A percentile compares a stretch with the other conserved stretches of the same genome.
Evolutionary conservation across 441 rosid genomes (phyloP).

Genomic region (Raphanus hybrid): DNA sequence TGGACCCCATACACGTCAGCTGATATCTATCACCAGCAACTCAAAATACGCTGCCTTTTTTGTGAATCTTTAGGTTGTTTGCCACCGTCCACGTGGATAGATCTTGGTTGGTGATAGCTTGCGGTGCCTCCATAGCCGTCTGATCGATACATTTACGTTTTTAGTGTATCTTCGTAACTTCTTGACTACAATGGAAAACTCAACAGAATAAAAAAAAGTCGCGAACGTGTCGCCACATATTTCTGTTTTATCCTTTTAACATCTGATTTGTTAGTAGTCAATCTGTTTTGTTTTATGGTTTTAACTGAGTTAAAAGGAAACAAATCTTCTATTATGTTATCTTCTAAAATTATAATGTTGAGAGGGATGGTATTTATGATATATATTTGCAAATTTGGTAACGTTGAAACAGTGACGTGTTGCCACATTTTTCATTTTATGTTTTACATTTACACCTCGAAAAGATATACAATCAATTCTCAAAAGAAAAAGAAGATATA

Average conservation of each 20-base stretch:
- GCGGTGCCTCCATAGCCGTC: slow-evolving; percentile 33
- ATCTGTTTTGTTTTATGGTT: too few relatives aligned
- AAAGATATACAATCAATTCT: too few relatives aligned
- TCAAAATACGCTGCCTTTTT: slow-evolving; percentile 32
- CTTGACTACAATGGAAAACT: too few relatives aligned
- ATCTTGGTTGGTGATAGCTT: not conserved
- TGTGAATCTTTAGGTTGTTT: slow-evolving; percentile 13
- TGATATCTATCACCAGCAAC: slow-evolving; percentile 17
- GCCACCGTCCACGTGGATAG: slow-evolving; percentile 54
- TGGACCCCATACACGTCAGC: slow-evolving; percentile 29
- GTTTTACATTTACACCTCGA: not conserved
- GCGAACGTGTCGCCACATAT: too few relatives aligned
- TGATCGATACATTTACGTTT: slow-evolving; percentile 24
- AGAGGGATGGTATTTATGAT: too few relatives aligned
- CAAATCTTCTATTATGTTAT: too few relatives aligned
- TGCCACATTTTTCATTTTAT: slow-evolving; percentile 25
- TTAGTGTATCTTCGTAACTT: too few relatives aligned
- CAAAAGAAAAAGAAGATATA: not conserved
- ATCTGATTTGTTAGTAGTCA: too few relatives aligned
- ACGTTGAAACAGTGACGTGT: slow-evolving; percentile 18
- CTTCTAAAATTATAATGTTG: too few relatives aligned
- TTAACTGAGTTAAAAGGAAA: too few relatives aligned
- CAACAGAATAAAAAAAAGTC: too few relatives aligned
- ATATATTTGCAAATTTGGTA: not conserved
- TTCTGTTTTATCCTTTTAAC: too few relatives aligned